Evolutionary conservation across 1,284 basidiomycete genomes (phyloP).

Genomic region (Rhodotorula sp.): DNA sequence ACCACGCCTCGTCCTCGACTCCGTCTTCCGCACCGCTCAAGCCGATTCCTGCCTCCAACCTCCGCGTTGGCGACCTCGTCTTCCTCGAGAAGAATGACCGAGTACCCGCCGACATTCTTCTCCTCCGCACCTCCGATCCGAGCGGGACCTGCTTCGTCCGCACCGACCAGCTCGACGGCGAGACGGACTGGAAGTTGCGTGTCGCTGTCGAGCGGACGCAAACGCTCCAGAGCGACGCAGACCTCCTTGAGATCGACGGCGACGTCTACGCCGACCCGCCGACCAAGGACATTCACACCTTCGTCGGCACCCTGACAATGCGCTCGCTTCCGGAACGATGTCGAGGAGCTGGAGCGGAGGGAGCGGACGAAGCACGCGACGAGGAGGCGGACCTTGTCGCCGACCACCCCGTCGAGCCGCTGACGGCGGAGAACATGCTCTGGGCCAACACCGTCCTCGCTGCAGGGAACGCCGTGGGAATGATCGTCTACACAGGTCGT

Average conservation of each 20-base stretch:
- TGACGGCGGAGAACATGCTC: conserved; percentile 88
- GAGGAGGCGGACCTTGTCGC: conserved; percentile 15
- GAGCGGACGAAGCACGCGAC: conserved; percentile 1
- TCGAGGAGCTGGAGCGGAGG: no score
- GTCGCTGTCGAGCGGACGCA: conserved; percentile 84
- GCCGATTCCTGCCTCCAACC: conserved; percentile 76
- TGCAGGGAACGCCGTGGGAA: conserved; percentile 86
- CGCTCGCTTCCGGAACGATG: conserved; percentile 43
- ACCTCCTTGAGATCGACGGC: conserved; percentile 71
- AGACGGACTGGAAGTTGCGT: conserved; percentile 98
- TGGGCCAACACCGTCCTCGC: conserved; percentile 99
- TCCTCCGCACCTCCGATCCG: conserved; percentile 80
- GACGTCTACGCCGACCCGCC: conserved; percentile 90
- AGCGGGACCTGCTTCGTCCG: conserved; percentile 95
- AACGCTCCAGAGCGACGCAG: conserved; percentile 64
- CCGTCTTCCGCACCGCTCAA: conserved; percentile 31
- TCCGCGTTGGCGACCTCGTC: conserved; percentile 89
- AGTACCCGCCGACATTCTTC: conserved; percentile 89
- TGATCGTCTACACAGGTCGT: conserved; percentile 89
- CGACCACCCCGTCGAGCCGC: conserved; percentile 59
- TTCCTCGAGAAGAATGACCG: conserved; percentile 94
- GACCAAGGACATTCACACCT: conserved; percentile 94
- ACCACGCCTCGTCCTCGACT: conserved; percentile 29
- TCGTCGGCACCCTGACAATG: conserved; percentile 87
- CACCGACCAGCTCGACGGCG: conserved; percentile 97